Evolutionary conservation across 2,329 filamentous ascomycete species (phyloP), one percentile per base, ranked within the genome.

Genomic region (Fusarium sp.): DNA sequence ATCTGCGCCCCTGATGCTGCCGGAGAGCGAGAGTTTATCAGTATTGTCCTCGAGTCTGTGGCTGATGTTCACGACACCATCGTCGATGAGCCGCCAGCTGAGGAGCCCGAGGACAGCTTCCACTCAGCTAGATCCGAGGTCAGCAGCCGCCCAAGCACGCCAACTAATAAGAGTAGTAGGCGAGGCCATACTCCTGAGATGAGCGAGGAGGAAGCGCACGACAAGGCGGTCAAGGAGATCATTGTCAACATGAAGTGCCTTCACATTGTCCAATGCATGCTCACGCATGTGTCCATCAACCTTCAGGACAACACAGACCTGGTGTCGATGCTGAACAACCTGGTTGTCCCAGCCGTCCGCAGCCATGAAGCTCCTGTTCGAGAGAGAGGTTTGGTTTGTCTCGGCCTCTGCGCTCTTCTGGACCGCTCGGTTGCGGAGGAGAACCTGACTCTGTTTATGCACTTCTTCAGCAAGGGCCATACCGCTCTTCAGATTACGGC

Each of bases 241-340:
- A 92, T 98, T 86, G 93, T 98, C 82, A 98, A 98, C 86, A 95
- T 98, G 90, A 98, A 98, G 85, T 98, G 97, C 82, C 88, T 99
- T 71, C 94, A 98, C 80, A 98, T 99, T 76, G 95, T 97, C 30
- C 95, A 98, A 82, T 98, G 95, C 86, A 98, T 98, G 94, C 89
- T 99, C 61, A 92, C 97, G 80, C 98, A 98, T 79, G 94, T 99
- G 11, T 89, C 94, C 63, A 94, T 95, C 70, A 94, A 94, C 79
- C 87, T 98, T 40, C 95, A 98, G 83, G 90, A 95, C 76, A 98
- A 98, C 81, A 92, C 93, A 66, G 93, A 97, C 79, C 85, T 98
- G n/a, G 94, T 97, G 5, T 94, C 94, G n/a, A 98, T 98, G 93
- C 88, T 99, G 59, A 98, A 99, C 86, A 98, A 97, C 75, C 89